These are phyloP conservation scores for Aquilaria sinensis DNA, from an alignment of 345 rosid genomes.

Conservation along the genomic window DNA sequence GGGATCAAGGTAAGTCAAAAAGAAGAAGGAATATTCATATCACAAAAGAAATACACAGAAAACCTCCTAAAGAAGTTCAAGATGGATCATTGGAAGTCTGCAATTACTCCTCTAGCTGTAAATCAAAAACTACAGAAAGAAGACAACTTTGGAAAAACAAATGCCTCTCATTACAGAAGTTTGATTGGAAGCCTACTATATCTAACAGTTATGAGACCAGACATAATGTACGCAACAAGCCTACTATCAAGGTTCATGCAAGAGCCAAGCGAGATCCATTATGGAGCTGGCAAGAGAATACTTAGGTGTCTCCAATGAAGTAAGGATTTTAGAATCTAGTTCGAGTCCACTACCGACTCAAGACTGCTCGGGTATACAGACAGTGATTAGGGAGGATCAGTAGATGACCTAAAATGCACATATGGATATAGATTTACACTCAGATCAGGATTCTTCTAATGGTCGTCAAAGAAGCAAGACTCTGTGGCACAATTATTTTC, in stretches of 20 bases:
- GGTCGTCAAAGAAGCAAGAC: neutral
- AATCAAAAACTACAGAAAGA: neutral
- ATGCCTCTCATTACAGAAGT: neutral
- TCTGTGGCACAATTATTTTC: neutral
- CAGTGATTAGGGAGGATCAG: neutral
- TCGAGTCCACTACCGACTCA: neutral
- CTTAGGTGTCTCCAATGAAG: neutral
- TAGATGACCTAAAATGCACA: neutral
- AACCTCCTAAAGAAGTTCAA: neutral
- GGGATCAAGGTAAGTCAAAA: neutral
- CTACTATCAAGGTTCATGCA: neutral
- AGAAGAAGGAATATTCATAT: neutral
- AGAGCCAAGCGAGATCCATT: neutral
- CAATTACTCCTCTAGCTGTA: neutral
- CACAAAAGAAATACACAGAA: neutral
- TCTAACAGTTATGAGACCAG: neutral
- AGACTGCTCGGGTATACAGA: neutral
- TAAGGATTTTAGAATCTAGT: neutral
- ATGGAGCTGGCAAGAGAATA: no score
- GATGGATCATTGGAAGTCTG: neutral
- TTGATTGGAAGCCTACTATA: neutral
- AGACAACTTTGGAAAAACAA: neutral
- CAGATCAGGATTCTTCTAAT: neutral
- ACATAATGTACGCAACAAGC: neutral
- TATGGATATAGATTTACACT: neutral